Evolutionary conservation across 2,329 filamentous ascomycete species (phyloP), one percentile per base, ranked within the genome.

Genomic region (Beauveria pseudobassiana): DNA sequence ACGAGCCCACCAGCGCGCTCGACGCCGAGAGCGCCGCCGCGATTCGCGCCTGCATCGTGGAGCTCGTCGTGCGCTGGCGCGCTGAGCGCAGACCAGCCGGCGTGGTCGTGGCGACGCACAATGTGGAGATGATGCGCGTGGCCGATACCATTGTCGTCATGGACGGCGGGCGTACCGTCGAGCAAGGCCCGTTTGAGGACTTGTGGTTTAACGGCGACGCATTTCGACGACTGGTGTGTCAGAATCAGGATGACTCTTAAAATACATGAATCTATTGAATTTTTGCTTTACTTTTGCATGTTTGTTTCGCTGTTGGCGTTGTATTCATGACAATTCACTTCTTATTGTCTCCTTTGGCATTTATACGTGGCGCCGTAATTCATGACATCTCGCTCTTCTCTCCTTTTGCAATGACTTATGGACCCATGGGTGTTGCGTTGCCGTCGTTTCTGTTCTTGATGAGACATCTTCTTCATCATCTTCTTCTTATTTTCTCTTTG

Each of bases 1-100:
- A 98, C 68, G 93, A 97, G 75, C 90, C 92, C 1, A 97, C 93
- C 0, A 90, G 87, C 28, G 88, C 89, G 0, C 78, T 98, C 0
- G 93, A 97, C 69, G 79, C 81, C 0, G 83, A 87, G 66, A 87
- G 82, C 45, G 87, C 90, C 0, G 80, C 80, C 3, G 74, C 81
- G 1, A 82, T 97, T 3, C 78, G 89, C 14, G 74, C 81, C 9
- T 87, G 87, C 0, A 79, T 96, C 46, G 73, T 72, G 42, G 69
- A 70, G 0, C 73, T 95, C 1, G 76, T 87, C 14, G 64, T 67
- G 1, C 62, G 63, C 24, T 64, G 67, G 60, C 70, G 51, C 20
- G 59, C 59, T 42, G 64, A 62, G 63, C 9, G 64, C 3, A 56
- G 56, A 12, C 77, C 76, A 0, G 82, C 91, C 72, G 89, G 89